Conservation (phyloP, 2,329 filamentous ascomycete genomes). For the Calonectria fujianensis region DNA sequence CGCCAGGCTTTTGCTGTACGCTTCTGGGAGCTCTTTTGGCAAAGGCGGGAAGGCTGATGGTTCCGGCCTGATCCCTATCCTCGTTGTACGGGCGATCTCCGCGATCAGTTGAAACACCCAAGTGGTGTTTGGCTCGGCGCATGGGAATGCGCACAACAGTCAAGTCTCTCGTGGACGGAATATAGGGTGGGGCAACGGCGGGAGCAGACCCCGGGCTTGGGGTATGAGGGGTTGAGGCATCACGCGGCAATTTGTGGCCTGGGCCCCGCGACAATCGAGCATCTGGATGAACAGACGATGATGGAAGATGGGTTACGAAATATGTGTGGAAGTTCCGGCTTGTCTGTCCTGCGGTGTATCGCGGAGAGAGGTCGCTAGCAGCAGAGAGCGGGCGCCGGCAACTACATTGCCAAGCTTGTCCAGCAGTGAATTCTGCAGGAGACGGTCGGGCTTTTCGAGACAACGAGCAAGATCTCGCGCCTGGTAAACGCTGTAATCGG, state of each 20-base stretch:
- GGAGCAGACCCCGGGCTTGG: conserved; percentile 72
- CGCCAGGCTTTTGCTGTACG: conserved; percentile 70
- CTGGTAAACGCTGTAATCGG: conserved; percentile 12
- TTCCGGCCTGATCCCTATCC: conserved; percentile 94
- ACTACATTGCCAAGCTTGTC: conserved; percentile 40
- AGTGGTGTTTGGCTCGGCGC: conserved; percentile 96
- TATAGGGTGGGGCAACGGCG: conserved; percentile 75
- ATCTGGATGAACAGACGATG: conserved; percentile 93
- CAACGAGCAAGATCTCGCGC: background rate
- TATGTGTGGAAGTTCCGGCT: conserved; percentile 89
- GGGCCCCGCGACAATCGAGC: conserved; percentile 77
- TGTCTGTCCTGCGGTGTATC: conserved; percentile 36
- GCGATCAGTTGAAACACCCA: conserved; percentile 85
- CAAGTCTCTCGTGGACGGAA: conserved; percentile 79
- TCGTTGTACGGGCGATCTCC: conserved; percentile 94
- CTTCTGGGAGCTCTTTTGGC: conserved; percentile 86
- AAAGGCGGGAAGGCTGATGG: conserved; percentile 94
- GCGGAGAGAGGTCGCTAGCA: conserved; percentile 33
- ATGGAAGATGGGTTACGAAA: conserved; percentile 96
- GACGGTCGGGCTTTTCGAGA: conserved; percentile 27
- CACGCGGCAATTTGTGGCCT: conserved; percentile 90
- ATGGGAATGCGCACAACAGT: conserved; percentile 97
- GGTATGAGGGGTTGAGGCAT: conserved; percentile 87
- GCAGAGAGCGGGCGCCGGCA: conserved; percentile 38
- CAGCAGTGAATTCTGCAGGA: conserved; percentile 34